Evolutionary conservation across 169 alveolate genomes (phyloP), one percentile per base, ranked within the genome.

Genomic region (Cryptosporidium bovis): DNA sequence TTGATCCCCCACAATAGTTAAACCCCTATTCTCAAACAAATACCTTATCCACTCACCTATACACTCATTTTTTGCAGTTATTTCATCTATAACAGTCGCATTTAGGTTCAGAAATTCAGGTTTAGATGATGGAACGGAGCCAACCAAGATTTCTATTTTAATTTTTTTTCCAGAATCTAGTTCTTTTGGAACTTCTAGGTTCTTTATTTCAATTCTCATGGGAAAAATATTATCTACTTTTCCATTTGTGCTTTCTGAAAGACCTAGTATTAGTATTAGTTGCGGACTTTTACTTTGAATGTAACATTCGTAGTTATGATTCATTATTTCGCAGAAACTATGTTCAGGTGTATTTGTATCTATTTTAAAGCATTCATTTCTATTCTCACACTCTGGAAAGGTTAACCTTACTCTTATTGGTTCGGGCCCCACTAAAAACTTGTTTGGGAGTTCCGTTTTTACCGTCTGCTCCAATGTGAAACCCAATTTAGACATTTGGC

Each of bases 321-420:
- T 71, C 15, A 27, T 18, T 40, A 77, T 77, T 60, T 60, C 46
- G 44, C 87, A 77, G 27, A 77, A 77, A 46, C 46, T 27, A 48
- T 40, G 36, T 33, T 62, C 66, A 46, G 15, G 16, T 66, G 58
- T 44, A 33, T 77, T 29, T 3, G 83, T 5, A 31, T 69, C 51
- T 27, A 69, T 69, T 56, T 31, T 20, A 53, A 51, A 69, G 34
- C 83, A 69, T 2, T 69, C 44, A 50, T 55, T 53, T 29, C 27
- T 53, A 16, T 51, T 20, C 64, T 77, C 64, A 60, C 87, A 77
- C 5, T 20, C 12, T 60, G 87, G 87, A 29, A 77, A 77, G 18
- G 87, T 77, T 44, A 77, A 60, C 36, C 71, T 77, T 60, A 77
- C n/a, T 77, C 51, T 56, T 50, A 77, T 16, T 18, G 87, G 83